Conservation (phyloP, 306 rosid species). For the Morella rubra region DNA sequence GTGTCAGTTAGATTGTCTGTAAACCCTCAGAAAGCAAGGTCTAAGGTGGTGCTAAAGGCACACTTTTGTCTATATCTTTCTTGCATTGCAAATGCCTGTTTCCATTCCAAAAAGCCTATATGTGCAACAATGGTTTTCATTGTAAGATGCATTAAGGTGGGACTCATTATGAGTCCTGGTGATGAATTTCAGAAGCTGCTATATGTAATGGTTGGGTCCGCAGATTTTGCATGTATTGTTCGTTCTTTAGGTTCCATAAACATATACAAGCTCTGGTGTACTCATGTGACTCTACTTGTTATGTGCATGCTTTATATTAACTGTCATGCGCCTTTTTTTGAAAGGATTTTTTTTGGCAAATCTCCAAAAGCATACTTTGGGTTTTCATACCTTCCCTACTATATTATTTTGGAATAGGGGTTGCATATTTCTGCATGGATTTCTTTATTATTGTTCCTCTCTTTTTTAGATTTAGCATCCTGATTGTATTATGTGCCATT, state of each 20-base stretch:
- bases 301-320: neutral
- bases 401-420: conserved; percentile 7
- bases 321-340: neutral
- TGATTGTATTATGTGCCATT: conserved; percentile 38
- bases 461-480: conserved; percentile 42
- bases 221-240: neutral
- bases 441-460: conserved; percentile 15
- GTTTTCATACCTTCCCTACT: neutral
- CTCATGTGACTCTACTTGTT: neutral
- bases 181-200: neutral
- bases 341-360: neutral
- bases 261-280: neutral
- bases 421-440: conserved; percentile 12
- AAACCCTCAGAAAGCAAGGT: neutral
- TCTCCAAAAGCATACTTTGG: neutral
- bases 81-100: neutral
- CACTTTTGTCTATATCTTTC: neutral
- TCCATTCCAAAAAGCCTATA: neutral
- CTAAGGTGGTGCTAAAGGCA: neutral
- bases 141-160: neutral
- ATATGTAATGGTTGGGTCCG: neutral
- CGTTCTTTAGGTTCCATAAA: neutral
- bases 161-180: neutral
- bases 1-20: neutral
- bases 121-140: neutral